Percentiles rank a stretch among this genome's conserved stretches.
Evolutionary conservation across 805 yeast species (phyloP).

Genomic region (Danielozyma ontarioensis): DNA sequence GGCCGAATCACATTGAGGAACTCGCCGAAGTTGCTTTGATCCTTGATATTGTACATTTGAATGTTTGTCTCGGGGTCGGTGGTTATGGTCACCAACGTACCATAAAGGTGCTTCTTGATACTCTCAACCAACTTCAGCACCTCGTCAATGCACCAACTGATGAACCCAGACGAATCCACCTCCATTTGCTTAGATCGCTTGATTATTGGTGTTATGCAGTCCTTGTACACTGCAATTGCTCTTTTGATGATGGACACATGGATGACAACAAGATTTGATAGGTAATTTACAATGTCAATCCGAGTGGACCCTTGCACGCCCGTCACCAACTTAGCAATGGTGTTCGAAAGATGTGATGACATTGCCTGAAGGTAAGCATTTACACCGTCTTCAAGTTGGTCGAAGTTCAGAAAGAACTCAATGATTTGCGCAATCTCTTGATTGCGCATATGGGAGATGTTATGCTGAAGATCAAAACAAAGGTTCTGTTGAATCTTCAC

Average conservation of each 20-base stretch:
- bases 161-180: constrained; percentile 46
- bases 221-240: constrained; percentile 50
- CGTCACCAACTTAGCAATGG: constrained; percentile 30
- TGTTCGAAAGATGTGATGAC: constrained; percentile 24
- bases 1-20: constrained; percentile 50
- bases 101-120: constrained; percentile 63
- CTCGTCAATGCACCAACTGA: constrained; percentile 73
- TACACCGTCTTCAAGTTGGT: constrained; percentile 32
- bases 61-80: constrained; percentile 18
- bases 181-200: constrained; percentile 7
- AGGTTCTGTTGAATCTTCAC: constrained; percentile 31
- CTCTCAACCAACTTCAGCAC: constrained; percentile 53
- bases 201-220: constrained; percentile 39
- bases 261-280: constrained; percentile 35
- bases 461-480: constrained; percentile 32
- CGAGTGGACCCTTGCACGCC: constrained; percentile 40
- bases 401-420: constrained; percentile 31
- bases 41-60: constrained; percentile 28
- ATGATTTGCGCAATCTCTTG: constrained; percentile 29
- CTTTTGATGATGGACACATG: constrained; percentile 42
- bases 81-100: constrained; percentile 49
- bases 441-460: constrained; percentile 23
- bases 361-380: constrained; percentile 29
- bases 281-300: constrained; percentile 37
- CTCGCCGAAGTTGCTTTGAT: constrained; percentile 39